Evolutionary conservation across 1,284 basidiomycete species (phyloP), one percentile per base, ranked within the genome.

Genomic region (Ceratobasidium sp.): DNA sequence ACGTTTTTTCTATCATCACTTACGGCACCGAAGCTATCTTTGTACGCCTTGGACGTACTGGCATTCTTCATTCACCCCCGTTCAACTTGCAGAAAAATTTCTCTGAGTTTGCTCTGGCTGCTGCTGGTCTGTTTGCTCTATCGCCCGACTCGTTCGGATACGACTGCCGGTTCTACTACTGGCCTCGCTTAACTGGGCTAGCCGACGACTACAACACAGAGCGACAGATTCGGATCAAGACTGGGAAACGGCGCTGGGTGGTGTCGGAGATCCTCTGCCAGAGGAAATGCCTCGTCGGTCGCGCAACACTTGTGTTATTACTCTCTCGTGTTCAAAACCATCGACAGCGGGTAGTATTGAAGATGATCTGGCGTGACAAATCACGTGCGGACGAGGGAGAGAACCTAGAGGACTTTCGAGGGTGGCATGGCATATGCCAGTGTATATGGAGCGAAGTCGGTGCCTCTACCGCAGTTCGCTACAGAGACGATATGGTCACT

Each of bases 261-360:
- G 48, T 67, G 5, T 14, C 39, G 32, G 64, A 67, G 18, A 43
- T 55, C 34, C 16, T 67, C 5, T 67, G 64, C 50, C 34, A 67
- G 1, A 30, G 64, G 8, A 53, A 53, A 18, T 67, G 64, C 36
- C 50, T 55, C n/a, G 23, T 55, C 5, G 64, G 64, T 23, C 48
- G 64, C 1, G 64, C 64, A 5, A 67, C 64, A 5, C 36, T 55
- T 6, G 64, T 67, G 14, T 14, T 55, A 2, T 16, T 34, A 18
- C 64, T 67, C 18, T 3, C 32, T 18, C 32, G 50, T 5, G 46
- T 55, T 34, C 18, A 36, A 30, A 39, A 53, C 32, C 45, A n/a
- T 5, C 28, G 36, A 21, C 30, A 65, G 18, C 62, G 62, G 2
- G 62, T 30, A 3, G 64, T 55, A 3, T 21, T 67, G 18, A 67